Percentiles rank a stretch among this genome's conserved stretches.
Evolutionary conservation across 768 basidiomycete species (phyloP).

Genomic region (Antrodiella citrinella): DNA sequence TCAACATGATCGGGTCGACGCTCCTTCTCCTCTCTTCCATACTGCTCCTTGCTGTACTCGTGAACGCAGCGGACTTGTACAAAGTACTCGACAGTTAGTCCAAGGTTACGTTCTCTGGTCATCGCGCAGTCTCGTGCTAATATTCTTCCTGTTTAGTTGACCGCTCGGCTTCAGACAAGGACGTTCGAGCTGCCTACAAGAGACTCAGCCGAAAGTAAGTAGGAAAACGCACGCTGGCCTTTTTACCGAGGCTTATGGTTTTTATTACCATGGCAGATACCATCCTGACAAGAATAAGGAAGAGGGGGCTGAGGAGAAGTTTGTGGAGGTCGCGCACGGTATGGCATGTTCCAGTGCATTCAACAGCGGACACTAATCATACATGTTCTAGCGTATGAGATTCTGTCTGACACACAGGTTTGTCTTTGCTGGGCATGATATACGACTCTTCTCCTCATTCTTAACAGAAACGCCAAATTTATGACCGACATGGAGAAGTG

Average conservation of each 20-base stretch:
- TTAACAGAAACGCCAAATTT: conserved; percentile 80
- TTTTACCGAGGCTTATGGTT: not conserved
- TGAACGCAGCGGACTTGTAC: conserved; percentile 66
- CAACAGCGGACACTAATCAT: not conserved
- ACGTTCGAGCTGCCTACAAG: conserved; percentile 90
- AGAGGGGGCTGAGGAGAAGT: conserved; percentile 70
- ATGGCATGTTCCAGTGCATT: too few relatives aligned
- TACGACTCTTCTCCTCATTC: not conserved
- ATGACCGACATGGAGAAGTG: conserved; percentile 90
- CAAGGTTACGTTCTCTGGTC: conserved; percentile 23
- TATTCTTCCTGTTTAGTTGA: conserved; percentile 37
- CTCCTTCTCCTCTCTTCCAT: conserved; percentile 23
- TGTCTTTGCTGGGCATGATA: conserved; percentile 17
- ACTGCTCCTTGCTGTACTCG: conserved; percentile 26
- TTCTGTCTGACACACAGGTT: conserved; percentile 82
- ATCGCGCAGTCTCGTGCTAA: conserved; percentile 15
- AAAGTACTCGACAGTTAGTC: conserved; percentile 73
- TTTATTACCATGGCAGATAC: conserved; percentile 19
- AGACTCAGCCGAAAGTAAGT: conserved; percentile 68
- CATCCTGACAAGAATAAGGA: conserved; percentile 97
- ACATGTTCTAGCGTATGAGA: conserved; percentile 68
- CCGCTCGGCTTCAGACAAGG: conserved; percentile 75
- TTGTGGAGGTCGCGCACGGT: conserved; percentile 91
- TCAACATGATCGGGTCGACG: conserved; percentile 19
- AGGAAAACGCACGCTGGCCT: too few relatives aligned